Evolutionary conservation across 1,284 basidiomycete species (phyloP).

Genomic region (Anthracocystis panici-leucophaei): DNA sequence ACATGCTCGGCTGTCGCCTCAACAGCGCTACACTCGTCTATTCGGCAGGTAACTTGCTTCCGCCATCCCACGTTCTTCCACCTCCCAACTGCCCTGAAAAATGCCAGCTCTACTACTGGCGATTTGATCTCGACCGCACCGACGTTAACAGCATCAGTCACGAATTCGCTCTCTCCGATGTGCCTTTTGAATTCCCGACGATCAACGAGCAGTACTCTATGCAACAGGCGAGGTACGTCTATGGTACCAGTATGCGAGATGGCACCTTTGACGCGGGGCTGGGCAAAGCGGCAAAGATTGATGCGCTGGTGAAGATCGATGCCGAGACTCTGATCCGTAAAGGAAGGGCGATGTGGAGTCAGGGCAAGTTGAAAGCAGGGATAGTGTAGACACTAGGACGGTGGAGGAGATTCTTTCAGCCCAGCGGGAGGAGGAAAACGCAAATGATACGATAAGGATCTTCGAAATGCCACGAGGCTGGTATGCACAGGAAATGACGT

Average conservation of each 20-base stretch:
- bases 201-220: conserved; percentile 70
- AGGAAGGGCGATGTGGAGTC: conserved; percentile 64
- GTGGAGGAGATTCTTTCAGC: conserved; percentile 69
- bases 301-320: conserved; percentile 72
- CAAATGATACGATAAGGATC: conserved; percentile 65
- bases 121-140: conserved; percentile 61
- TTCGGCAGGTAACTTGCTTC: conserved; percentile 71
- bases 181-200: conserved; percentile 73
- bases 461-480: conserved; percentile 71
- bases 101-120: conserved; percentile 72
- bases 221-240: conserved; percentile 70
- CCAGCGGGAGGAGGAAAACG: conserved; percentile 46
- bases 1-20: conserved; percentile 73
- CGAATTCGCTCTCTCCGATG: conserved; percentile 71
- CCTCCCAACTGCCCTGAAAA: conserved; percentile 70
- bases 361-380: conserved; percentile 41
- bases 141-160: conserved; percentile 63
- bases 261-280: conserved; percentile 71
- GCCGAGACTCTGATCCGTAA: conserved; percentile 66
- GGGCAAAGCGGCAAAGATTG: conserved; percentile 73
- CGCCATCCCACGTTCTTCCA: conserved; percentile 66
- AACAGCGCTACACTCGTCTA: conserved; percentile 72
- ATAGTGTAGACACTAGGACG: conserved; percentile 70
- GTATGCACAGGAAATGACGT: conserved; percentile 72
- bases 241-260: conserved; percentile 64